phyloP scores from a whole-genome alignment of 768 basidiomycete genomes.

The Gloeostereum incarnatum region DNA sequence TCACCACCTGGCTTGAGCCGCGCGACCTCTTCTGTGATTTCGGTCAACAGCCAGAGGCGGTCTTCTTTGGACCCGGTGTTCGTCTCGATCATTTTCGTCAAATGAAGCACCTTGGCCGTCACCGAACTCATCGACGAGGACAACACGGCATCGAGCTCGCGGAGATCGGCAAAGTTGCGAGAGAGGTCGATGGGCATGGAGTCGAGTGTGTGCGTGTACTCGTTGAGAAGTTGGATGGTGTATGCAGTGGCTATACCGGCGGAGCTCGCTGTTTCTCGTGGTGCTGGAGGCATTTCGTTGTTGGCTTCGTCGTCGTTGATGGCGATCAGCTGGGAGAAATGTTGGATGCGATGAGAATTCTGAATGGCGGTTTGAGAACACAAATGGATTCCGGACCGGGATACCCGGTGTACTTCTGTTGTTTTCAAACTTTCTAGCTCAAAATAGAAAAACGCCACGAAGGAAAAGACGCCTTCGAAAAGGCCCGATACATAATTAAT shows the following conservation, averaged over 20 bases:
- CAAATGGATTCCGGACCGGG: too few species aligned
- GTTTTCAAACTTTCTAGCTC: too few species aligned
- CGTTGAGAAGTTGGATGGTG: constrained; percentile 61
- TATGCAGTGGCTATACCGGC: constrained; percentile 48
- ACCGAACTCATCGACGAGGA: constrained; percentile 80
- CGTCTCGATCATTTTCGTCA: constrained; percentile 71
- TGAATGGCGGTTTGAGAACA: too few species aligned
- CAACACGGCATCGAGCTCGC: constrained; percentile 97
- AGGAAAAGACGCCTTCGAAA: too few species aligned
- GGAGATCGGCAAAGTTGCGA: constrained; percentile 88
- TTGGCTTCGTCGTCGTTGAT: too few species aligned
- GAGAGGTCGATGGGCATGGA: constrained; percentile 91
- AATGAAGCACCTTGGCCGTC: constrained; percentile 65
- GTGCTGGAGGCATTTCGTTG: too few species aligned
- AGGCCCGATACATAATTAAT: too few species aligned
- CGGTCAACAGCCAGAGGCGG: constrained; percentile 77
- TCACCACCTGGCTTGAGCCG: constrained; percentile 91
- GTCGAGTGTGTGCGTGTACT: constrained; percentile 90
- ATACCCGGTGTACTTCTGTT: too few species aligned
- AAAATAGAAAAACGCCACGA: too few species aligned
- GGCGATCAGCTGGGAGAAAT: too few species aligned
- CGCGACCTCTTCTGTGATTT: constrained; percentile 90
- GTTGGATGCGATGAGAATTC: too few species aligned
- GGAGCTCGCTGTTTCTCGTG: too few species aligned
- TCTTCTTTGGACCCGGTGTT: constrained; percentile 51